phyloP scores from a whole-genome alignment of 2,329 filamentous ascomycete species.

The Neofusicoccum sp. region DNA sequence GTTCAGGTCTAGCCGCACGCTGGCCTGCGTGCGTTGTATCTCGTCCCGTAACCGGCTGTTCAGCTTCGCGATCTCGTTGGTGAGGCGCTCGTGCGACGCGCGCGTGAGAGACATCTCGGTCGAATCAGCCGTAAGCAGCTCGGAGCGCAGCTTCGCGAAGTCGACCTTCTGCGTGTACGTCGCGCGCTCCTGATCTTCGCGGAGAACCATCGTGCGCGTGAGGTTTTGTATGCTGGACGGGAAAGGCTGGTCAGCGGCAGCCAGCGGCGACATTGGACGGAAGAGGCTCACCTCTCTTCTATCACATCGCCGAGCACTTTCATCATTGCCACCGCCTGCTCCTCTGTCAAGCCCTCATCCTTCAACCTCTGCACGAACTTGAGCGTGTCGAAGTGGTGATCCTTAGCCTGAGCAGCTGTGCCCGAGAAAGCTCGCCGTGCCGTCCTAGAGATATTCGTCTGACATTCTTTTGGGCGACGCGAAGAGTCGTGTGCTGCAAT shows the following conservation, averaged over 20 bases:
- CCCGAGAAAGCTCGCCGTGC: slow-evolving; percentile 60
- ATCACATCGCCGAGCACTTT: slow-evolving; percentile 94
- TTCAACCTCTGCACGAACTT: slow-evolving; percentile 92
- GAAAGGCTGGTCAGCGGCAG: background rate
- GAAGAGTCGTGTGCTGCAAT: background rate
- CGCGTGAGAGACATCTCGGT: slow-evolving; percentile 87
- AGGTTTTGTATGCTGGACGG: slow-evolving; percentile 81
- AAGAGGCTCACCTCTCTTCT: slow-evolving; percentile 68
- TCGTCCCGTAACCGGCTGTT: slow-evolving; percentile 88
- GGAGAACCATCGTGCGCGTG: slow-evolving; percentile 94
- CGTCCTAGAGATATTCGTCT: background rate
- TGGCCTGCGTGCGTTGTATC: slow-evolving; percentile 89
- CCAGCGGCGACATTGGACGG: background rate
- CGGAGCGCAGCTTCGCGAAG: slow-evolving; percentile 93
- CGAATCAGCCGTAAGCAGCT: slow-evolving; percentile 86
- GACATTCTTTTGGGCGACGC: background rate
- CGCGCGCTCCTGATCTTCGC: slow-evolving; percentile 84
- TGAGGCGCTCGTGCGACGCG: slow-evolving; percentile 84
- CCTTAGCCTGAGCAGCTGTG: slow-evolving; percentile 53
- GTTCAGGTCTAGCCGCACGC: slow-evolving; percentile 87
- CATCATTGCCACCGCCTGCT: slow-evolving; percentile 98
- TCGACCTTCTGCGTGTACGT: slow-evolving; percentile 87
- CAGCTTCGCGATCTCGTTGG: slow-evolving; percentile 92
- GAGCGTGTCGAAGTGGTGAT: slow-evolving; percentile 97
- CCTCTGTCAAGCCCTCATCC: slow-evolving; percentile 90